Base-by-base conservation (phyloP, 2,329 filamentous ascomycete species). In the Neofusicoccum ribis region DNA sequence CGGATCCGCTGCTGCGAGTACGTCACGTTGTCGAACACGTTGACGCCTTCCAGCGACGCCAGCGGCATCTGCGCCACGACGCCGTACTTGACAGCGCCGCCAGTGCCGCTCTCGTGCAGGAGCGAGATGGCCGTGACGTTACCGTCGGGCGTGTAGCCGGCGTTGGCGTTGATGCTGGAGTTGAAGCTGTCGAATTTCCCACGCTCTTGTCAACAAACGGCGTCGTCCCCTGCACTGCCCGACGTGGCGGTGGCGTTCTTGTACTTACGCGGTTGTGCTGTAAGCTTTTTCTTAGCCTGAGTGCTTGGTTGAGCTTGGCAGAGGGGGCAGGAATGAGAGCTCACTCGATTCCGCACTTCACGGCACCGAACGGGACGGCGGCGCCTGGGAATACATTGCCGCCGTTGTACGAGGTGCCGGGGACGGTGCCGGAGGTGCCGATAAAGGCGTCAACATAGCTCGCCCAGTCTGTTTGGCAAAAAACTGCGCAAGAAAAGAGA, bases 31-130 rank as follows among this genome's bases (percentile, higher is more conserved):
- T 80, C 76, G 7, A 80, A 68, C 5, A 80, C 60, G 63, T 79
- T 77, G 14, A 80, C 76, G 3, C 69, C 71, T 12, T 72, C 70
- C 0, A 75, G 80, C 68, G 67, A 89, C 82, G 27, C 82, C 69
- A 69, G 73, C 69, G 67, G 81, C 81, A 75, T 88, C 63, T 79
- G 83, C 0, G 81, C 82, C 27, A 87, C 84, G 1, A 89, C 86
- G 4, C 89, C 89, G 67, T 91, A 91, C 73, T 90, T 91, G 0
- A 89, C 87, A 1, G 86, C 87, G 1, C 89, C 89, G 7, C 89
- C 89, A 0, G 88, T 91, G 3, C 76, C 76, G 39, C 70, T 72
- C 34, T 73, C 75, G 63, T 77, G 76, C 66, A 76, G 72, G 72
- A 78, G 75, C 2, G 71, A 72, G 15, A 77, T 70, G 3, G 68